Percentiles rank a stretch among this genome's conserved stretches.
Evolutionary conservation across 2,329 filamentous ascomycete genomes (phyloP).

Genomic region (Podosphaera fusca): DNA sequence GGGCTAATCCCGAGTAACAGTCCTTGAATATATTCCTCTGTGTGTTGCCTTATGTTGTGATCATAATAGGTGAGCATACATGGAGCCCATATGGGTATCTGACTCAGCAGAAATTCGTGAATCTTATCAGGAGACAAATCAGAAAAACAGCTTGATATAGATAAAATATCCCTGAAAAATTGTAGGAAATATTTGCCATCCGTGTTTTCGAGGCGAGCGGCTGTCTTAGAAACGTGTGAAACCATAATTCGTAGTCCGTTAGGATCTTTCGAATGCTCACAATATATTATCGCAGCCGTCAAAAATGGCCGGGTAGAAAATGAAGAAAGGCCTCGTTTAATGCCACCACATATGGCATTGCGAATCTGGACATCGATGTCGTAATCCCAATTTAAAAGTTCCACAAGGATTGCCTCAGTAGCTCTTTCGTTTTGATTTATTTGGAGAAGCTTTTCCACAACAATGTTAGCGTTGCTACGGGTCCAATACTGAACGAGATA

Average conservation of each 20-base stretch:
- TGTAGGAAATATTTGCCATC: slow-evolving; percentile 14
- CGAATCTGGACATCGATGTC: slow-evolving; percentile 29
- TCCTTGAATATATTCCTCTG: slow-evolving; percentile 13
- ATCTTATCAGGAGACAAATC: slow-evolving; percentile 18
- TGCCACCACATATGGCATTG: slow-evolving; percentile 15
- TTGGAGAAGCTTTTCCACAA: slow-evolving; percentile 41
- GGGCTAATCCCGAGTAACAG: slow-evolving; percentile 2
- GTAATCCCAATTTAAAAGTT: slow-evolving; percentile 28
- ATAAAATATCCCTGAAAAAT: slow-evolving; percentile 14
- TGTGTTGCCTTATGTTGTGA: slow-evolving; percentile 20
- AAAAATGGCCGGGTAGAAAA: slow-evolving; percentile 11
- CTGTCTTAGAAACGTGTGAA: slow-evolving; percentile 8
- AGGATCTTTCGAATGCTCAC: slow-evolving; percentile 10
- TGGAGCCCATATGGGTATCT: slow-evolving; percentile 26
- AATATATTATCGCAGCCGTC: slow-evolving; percentile 13
- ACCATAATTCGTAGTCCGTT: slow-evolving; percentile 8
- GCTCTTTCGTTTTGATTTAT: slow-evolving; percentile 31
- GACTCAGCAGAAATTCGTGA: slow-evolving; percentile 18
- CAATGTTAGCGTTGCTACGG: slow-evolving; percentile 22
- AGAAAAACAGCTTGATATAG: slow-evolving; percentile 3
- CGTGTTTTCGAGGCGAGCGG: slow-evolving; percentile 9
- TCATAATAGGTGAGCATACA: slow-evolving; percentile 28
- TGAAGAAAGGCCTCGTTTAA: slow-evolving; percentile 7
- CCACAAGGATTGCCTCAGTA: slow-evolving; percentile 31
- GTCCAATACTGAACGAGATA: slow-evolving; percentile 23